A percentile compares a stretch with the other conserved stretches of the same genome.
phyloP scores from a whole-genome alignment of 345 rosid genomes.

The Anastatica hierochuntica region DNA sequence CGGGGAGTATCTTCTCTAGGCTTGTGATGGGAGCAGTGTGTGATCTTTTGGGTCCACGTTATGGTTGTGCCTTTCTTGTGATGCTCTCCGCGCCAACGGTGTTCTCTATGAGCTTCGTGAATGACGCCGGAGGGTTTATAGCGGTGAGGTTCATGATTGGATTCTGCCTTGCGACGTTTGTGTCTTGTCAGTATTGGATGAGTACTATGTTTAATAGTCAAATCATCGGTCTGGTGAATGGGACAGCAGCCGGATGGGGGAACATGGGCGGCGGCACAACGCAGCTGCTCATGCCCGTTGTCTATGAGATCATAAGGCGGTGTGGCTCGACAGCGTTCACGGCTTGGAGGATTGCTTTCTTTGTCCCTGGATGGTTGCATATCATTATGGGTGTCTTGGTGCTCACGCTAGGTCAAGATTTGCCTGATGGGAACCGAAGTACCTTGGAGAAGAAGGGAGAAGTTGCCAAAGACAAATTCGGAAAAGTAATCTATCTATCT shows the following conservation, averaged over 20 bases:
- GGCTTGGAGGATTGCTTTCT: slow-evolving; percentile 77
- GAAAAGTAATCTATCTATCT: slow-evolving; percentile 35
- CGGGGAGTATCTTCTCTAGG: slow-evolving; percentile 74
- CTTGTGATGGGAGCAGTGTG: slow-evolving; percentile 68
- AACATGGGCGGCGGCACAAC: slow-evolving; percentile 81
- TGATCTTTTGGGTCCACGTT: slow-evolving; percentile 60
- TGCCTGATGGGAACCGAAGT: slow-evolving; percentile 62
- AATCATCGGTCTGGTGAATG: slow-evolving; percentile 67
- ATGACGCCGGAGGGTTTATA: slow-evolving; percentile 40
- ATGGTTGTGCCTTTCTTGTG: slow-evolving; percentile 59
- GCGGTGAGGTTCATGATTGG: slow-evolving; percentile 75
- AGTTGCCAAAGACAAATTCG: slow-evolving; percentile 51
- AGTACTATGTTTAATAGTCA: slow-evolving; percentile 75
- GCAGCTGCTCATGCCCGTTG: slow-evolving; percentile 63
- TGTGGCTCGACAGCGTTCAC: slow-evolving; percentile 57
- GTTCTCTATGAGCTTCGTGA: slow-evolving; percentile 59
- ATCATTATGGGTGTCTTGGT: slow-evolving; percentile 59
- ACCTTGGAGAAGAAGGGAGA: slow-evolving; percentile 53
- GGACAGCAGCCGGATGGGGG: slow-evolving; percentile 85
- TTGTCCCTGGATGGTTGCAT: slow-evolving; percentile 56
- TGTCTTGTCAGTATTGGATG: slow-evolving; percentile 89
- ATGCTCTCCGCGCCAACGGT: slow-evolving; percentile 69
- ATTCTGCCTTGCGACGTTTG: slow-evolving; percentile 72
- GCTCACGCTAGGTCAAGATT: slow-evolving; percentile 64
- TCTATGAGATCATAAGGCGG: slow-evolving; percentile 42